Conservation (phyloP, 768 basidiomycete species). For the Naganishia friedmannii region DNA sequence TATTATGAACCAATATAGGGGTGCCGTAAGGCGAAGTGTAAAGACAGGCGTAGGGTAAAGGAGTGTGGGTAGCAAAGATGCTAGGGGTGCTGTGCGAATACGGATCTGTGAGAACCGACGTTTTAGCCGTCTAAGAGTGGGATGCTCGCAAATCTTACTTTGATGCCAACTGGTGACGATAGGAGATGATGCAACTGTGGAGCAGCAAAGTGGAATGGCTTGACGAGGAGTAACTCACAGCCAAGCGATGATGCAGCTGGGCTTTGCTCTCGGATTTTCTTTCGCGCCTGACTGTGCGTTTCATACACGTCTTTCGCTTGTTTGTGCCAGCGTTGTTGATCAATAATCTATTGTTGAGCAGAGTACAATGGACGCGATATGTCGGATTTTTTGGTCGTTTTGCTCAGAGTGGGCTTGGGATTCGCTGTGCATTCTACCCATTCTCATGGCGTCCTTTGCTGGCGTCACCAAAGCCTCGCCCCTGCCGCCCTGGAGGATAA, state of each 20-base stretch:
- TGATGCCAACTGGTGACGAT: neutral
- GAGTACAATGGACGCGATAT: conserved; percentile 19
- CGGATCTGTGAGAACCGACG: neutral
- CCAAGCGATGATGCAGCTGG: neutral
- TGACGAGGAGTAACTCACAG: neutral
- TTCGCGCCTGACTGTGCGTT: neutral
- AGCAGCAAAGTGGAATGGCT: conserved; percentile 11
- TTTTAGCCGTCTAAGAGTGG: too few relatives aligned
- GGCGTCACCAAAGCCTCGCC: neutral
- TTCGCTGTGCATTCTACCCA: neutral
- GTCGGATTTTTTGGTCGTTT: neutral
- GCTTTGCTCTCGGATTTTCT: neutral
- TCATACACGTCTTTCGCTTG: conserved; percentile 18
- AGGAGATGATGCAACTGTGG: conserved; percentile 7
- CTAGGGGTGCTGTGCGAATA: conserved; percentile 1
- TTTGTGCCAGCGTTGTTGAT: conserved; percentile 14
- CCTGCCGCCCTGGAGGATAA: neutral
- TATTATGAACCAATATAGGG: conserved; percentile 15
- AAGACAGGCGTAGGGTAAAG: conserved; percentile 15
- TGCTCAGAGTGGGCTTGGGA: neutral
- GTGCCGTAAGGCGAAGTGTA: conserved; percentile 13
- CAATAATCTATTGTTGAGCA: conserved; percentile 14
- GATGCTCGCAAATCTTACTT: conserved; percentile 4
- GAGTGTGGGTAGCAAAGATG: conserved; percentile 15
- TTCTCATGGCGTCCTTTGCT: neutral